These are phyloP conservation scores for Phialophora macrospora DNA, from an alignment of 2,329 filamentous ascomycete genomes.

Conservation along the genomic window DNA sequence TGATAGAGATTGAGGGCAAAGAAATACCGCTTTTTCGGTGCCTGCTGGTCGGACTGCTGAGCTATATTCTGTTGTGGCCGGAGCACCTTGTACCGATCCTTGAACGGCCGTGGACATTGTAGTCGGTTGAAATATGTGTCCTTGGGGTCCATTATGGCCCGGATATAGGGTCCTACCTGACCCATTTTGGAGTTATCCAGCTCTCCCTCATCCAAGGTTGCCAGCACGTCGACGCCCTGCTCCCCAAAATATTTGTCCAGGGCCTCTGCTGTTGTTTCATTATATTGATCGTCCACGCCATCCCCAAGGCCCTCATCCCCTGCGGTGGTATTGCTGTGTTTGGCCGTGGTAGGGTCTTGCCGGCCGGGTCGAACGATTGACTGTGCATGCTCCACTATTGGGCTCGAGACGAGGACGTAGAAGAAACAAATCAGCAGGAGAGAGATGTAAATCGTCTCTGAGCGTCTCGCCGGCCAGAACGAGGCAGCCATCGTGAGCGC, in stretches of 20 bases:
- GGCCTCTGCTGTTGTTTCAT: not conserved
- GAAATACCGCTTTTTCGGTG: conserved; percentile 47
- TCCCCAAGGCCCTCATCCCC: not conserved
- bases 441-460: conserved; percentile 13
- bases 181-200: conserved; percentile 11
- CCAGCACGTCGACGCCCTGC: not conserved
- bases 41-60: not conserved
- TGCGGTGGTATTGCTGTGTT: not conserved
- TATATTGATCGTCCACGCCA: not conserved
- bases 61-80: not conserved
- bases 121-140: conserved; percentile 18
- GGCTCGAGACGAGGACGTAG: conserved; percentile 13
- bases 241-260: not conserved
- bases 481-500: conserved; percentile 10
- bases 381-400: conserved; percentile 1
- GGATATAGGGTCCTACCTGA: conserved; percentile 17
- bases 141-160: conserved; percentile 23
- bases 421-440: conserved; percentile 14
- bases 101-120: conserved; percentile 12
- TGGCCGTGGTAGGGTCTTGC: not conserved
- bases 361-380: conserved; percentile 2
- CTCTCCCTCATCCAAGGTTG: conserved; percentile 2
- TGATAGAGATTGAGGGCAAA: conserved; percentile 61
- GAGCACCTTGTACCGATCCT: conserved; percentile 13
- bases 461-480: conserved; percentile 2